Percentiles rank a stretch among this genome's conserved stretches.
Conservation (phyloP, 106 monocot species). For the Xerophyta viscosa region DNA sequence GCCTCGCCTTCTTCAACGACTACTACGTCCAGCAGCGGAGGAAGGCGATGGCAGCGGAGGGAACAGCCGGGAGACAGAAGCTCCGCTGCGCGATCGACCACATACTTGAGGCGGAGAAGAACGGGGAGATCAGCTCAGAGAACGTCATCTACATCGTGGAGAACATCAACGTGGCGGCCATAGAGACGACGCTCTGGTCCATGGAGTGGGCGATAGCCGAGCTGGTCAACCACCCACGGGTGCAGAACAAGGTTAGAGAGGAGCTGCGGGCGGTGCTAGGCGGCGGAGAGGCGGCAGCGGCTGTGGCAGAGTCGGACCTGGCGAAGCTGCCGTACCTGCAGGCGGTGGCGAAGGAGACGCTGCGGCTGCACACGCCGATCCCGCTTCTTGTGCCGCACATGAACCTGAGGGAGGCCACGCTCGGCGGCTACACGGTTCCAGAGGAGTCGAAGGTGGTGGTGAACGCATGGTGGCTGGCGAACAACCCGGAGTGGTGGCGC, state of each 20-base stretch:
- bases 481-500: conserved; percentile 44
- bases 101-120: conserved; percentile 47
- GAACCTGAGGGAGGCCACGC: conserved; percentile 46
- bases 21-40: conserved; percentile 50
- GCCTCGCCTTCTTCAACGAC: conserved; percentile 40
- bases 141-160: conserved; percentile 63
- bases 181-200: conserved; percentile 61
- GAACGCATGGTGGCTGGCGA: conserved; percentile 58
- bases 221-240: conserved; percentile 47
- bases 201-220: conserved; percentile 62
- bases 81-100: conserved; percentile 50
- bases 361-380: conserved; percentile 40
- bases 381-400: conserved; percentile 63
- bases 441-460: conserved; percentile 50
- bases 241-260: conserved; percentile 32
- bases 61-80: conserved; percentile 9
- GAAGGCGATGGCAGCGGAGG: conserved; percentile 1
- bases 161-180: conserved; percentile 64
- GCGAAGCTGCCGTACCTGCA: conserved; percentile 47
- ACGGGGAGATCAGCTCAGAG: conserved; percentile 57
- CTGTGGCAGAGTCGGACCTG: conserved; percentile 35
- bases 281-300: conserved; percentile 5
- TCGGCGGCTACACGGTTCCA: conserved; percentile 36
- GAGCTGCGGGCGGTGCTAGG: conserved; percentile 36
- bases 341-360: conserved; percentile 52